phyloP scores from a whole-genome alignment of 768 basidiomycete species.

The Amanita fuliginea region DNA sequence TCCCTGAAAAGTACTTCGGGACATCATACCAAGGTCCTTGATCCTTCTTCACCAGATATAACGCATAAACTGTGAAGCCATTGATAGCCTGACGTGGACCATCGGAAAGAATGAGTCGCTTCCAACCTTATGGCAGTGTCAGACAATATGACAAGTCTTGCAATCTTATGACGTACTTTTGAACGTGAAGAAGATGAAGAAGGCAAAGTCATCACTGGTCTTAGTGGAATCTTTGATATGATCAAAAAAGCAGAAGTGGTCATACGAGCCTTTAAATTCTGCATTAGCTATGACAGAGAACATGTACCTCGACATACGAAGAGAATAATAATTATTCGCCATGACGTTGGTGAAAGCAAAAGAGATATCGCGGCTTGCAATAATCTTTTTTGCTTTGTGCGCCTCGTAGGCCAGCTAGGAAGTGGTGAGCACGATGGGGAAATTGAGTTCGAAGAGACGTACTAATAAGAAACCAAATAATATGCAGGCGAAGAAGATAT shows the following conservation, averaged over 20 bases:
- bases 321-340: conserved; percentile 94
- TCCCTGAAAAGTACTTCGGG: conserved; percentile 70
- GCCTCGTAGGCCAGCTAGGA: conserved; percentile 81
- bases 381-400: conserved; percentile 87
- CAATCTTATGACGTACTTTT: conserved; percentile 55
- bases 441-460: conserved; percentile 16
- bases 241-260: conserved; percentile 97
- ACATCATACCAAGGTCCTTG: conserved; percentile 53
- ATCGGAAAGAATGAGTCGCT: conserved; percentile 62
- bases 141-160: background rate
- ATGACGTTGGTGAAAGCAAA: conserved; percentile 98
- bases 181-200: conserved; percentile 99
- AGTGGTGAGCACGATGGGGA: conserved; percentile 4
- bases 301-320: conserved; percentile 48
- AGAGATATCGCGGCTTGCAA: conserved; percentile 91
- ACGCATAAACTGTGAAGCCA: conserved; percentile 1
- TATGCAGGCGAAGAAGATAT: conserved; percentile 98
- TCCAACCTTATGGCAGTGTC: conserved; percentile 23
- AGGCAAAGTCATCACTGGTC: conserved; percentile 94
- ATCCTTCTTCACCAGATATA: conserved; percentile 36
- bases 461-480: conserved; percentile 95
- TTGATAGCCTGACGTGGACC: conserved; percentile 73
- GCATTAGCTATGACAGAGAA: conserved; percentile 5
- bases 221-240: conserved; percentile 95
- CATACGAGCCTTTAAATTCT: conserved; percentile 64